Base-by-base conservation (phyloP, 2,329 filamentous ascomycete species). In the Talaromyces albobiverticillius region DNA sequence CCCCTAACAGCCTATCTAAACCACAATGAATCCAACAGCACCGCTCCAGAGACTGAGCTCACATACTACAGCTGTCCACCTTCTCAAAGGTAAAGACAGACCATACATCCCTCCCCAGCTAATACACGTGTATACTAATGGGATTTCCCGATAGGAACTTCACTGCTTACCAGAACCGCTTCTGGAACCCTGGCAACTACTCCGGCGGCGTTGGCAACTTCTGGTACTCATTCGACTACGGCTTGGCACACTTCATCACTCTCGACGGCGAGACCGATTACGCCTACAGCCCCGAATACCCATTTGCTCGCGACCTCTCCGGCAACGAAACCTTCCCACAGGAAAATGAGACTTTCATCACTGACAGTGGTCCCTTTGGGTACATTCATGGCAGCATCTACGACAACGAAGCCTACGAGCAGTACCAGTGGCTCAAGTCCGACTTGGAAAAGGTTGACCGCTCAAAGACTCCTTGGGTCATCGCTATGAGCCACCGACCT, bases 191-290 rank as follows among this genome's bases (percentile, higher is more conserved):
- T 1, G 78, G 78, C 22, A 56, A 60, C 1, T 76, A 80, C 59
- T 70, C 69, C 9, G 74, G 74, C 3, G 78, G 78, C 31, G 75
- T 79, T 9, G 69, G 75, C 50, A 80, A 79, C 70, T 77, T 80
- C 60, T 80, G 78, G 78, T 80, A 81, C 65, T 79, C 75, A 1
- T 81, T 80, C 59, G 77, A 81, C 67, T 80, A 80, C 58, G 78
- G 78, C 22, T 67, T 79, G n/a, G 78, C 75, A 2, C 78, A 81
- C 61, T 80, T 80, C 55, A 65, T 80, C 57, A 66, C 72, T 16
- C 64, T 81, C 25, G 68, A 80, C 46, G 71, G 68, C 16, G 78
- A 80, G 62, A 81, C 78, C 34, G 78, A 81, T 62, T 80, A 74
- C 58, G 70, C 76, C 45, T 67, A 77, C 62, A 75, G 71, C 56